phyloP scores from a whole-genome alignment of 179 eudicot genomes.

The Nepenthes alata region DNA sequence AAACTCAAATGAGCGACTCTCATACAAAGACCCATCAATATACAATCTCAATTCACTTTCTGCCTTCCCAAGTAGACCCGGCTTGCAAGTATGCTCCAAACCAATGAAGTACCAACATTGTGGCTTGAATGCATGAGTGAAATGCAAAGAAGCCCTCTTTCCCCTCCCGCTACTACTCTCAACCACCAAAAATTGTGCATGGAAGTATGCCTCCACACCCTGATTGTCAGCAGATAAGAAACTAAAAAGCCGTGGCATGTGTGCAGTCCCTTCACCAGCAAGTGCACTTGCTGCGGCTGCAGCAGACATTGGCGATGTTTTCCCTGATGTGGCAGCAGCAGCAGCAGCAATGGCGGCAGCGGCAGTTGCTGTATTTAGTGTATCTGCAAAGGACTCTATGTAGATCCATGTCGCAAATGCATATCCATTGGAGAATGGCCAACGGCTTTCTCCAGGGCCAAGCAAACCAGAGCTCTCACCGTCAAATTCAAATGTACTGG shows the following conservation, averaged over 20 bases:
- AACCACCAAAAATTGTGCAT: conserved; percentile 96
- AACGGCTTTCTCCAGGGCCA: conserved; percentile 94
- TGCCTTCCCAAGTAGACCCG: conserved; percentile 82
- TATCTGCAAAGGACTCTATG: conserved; percentile 93
- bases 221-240: conserved; percentile 94
- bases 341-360: conserved; percentile 99
- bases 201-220: conserved; percentile 96
- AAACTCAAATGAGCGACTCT: conserved; percentile 82
- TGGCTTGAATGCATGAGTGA: conserved; percentile 96
- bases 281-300: conserved; percentile 99
- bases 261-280: conserved; percentile 97
- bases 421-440: conserved; percentile 93
- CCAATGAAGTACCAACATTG: conserved; percentile 98
- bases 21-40: conserved; percentile 86
- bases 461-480: conserved; percentile 99
- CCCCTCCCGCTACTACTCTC: conserved; percentile 92
- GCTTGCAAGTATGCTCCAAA: conserved; percentile 88
- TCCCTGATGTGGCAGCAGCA: conserved; percentile 88
- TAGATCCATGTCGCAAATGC: conserved; percentile 97
- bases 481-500: conserved; percentile 89
- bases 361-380: conserved; percentile 84
- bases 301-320: conserved; percentile 92
- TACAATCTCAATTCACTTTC: conserved; percentile 90
- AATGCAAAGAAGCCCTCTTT: conserved; percentile 87
- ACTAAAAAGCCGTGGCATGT: conserved; percentile 97